Evolutionary conservation across 768 basidiomycete genomes (phyloP).

Genomic region (Termitomyces sp.): DNA sequence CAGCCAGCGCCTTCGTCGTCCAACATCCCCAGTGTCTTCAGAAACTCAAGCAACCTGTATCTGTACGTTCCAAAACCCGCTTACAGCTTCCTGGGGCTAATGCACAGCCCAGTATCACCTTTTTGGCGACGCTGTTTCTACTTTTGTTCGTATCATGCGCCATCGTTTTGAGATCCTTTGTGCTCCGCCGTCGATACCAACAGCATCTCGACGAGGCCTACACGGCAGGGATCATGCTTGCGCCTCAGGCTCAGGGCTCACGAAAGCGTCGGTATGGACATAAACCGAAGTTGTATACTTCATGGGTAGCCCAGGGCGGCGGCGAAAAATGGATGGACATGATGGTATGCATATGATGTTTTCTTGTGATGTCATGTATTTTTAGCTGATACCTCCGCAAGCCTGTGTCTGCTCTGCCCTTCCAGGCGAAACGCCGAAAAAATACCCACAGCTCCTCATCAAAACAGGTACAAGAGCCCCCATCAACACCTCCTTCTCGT

Average conservation of each 20-base stretch:
- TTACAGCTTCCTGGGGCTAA: constrained; percentile 4
- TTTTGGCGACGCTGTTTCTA: constrained; percentile 68
- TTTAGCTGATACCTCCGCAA: constrained; percentile 17
- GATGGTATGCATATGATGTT: constrained; percentile 33
- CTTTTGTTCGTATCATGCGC: constrained; percentile 62
- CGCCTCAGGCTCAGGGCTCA: constrained; percentile 36
- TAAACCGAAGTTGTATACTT: constrained; percentile 50
- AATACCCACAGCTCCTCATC: constrained; percentile 13
- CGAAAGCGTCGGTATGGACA: constrained; percentile 40
- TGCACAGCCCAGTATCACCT: constrained; percentile 47
- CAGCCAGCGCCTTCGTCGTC: constrained; percentile 14
- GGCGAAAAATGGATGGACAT: constrained; percentile 44
- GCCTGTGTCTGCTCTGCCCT: constrained; percentile 37
- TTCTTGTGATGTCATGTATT: neutral
- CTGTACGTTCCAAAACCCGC: constrained; percentile 28
- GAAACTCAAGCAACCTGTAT: constrained; percentile 39
- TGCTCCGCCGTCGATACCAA: constrained; percentile 57
- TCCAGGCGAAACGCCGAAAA: constrained; percentile 32
- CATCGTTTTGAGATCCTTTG: constrained; percentile 61
- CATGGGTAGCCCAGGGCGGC: constrained; percentile 33
- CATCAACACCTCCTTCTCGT: neutral
- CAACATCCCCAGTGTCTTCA: constrained; percentile 3
- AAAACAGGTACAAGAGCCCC: constrained; percentile 13
- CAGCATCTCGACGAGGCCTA: constrained; percentile 51
- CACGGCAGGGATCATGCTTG: constrained; percentile 44